Base-by-base conservation (phyloP, 2,329 filamentous ascomycete species). In the Kalaharituber pfeilii region DNA sequence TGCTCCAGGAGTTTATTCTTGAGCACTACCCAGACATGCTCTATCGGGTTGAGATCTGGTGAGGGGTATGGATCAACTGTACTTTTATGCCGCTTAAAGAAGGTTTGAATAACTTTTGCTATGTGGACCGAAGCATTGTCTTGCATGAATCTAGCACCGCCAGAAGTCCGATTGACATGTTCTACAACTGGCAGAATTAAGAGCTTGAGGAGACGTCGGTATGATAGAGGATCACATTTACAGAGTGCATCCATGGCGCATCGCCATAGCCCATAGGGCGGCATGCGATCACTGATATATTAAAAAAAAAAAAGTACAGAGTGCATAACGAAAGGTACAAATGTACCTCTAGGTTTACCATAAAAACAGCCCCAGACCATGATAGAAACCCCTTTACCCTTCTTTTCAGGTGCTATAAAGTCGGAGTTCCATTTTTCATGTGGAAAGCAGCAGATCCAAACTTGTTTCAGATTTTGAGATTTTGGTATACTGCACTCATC, bases 41-140 rank as follows among this genome's bases (percentile, higher is more conserved):
- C n/a, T n/a, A n/a, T 62, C 11, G 57, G 62, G 51, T 64, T 65
- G 26, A 64, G 52, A 50, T 64, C 58, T 2, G 60, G 61, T 22
- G 56, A 62, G 47, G 58, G 62, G n/a, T n/a, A 60, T n/a, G 62
- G 51, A 22, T 63, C 36, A 13, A 55, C 30, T 29, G 36, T 20
- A 50, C 63, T 56, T 2, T 53, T 36, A 39, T 60, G 52, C 5
- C 45, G n/a, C n/a, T n/a, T n/a, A n/a, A n/a, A n/a, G n/a, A n/a
- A n/a, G n/a, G n/a, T n/a, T n/a, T n/a, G n/a, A n/a, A n/a, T n/a
- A n/a, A n/a, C n/a, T n/a, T 47, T 28, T 7, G 36, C 53, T 26
- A 33, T 64, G 45, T 65, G 55, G n/a, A 65, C 60, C 28, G 45
- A 52, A 8, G 62, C 55, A 50, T 65, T 65, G 56, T 65, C 58